phyloP scores from a whole-genome alignment of 352 stramenopile species.

The Phytophthora sansomeana region DNA sequence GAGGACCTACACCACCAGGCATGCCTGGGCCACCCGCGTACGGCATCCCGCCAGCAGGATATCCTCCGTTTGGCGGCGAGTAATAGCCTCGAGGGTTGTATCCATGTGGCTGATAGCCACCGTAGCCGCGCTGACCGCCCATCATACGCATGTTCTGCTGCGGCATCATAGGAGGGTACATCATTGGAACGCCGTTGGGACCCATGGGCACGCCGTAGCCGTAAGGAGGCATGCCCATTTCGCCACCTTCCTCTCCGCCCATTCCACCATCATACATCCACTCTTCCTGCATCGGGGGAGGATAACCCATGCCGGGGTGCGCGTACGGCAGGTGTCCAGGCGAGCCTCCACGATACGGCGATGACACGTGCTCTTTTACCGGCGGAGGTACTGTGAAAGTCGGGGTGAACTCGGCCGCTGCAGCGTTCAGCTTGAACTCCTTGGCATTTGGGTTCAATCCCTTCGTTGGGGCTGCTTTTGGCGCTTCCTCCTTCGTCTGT shows the following conservation, averaged over 20 bases:
- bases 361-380: slow-evolving; percentile 42
- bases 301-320: slow-evolving; percentile 54
- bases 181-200: slow-evolving; percentile 66
- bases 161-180: slow-evolving; percentile 77
- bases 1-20: slow-evolving; percentile 42
- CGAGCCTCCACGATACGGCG: slow-evolving; percentile 57
- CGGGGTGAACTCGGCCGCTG: slow-evolving; percentile 74
- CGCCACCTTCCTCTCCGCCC: slow-evolving; percentile 50
- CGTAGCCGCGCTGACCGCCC: slow-evolving; percentile 51
- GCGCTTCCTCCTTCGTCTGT: slow-evolving; percentile 23
- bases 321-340: slow-evolving; percentile 50
- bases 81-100: slow-evolving; percentile 75
- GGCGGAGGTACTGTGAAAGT: slow-evolving; percentile 47
- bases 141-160: slow-evolving; percentile 70
- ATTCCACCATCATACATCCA: slow-evolving; percentile 76
- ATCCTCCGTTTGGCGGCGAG: slow-evolving; percentile 53
- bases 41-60: slow-evolving; percentile 43
- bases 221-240: slow-evolving; percentile 65
- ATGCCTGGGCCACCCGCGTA: slow-evolving; percentile 37
- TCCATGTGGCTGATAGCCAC: slow-evolving; percentile 61
- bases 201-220: slow-evolving; percentile 75
- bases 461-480: slow-evolving; percentile 58
- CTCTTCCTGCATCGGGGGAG: slow-evolving; percentile 60
- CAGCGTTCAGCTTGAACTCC: slow-evolving; percentile 86
- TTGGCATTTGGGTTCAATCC: slow-evolving; percentile 85